Evolutionary conservation across 2,329 filamentous ascomycete species (phyloP).

Genomic region (Phialophora chinensis): DNA sequence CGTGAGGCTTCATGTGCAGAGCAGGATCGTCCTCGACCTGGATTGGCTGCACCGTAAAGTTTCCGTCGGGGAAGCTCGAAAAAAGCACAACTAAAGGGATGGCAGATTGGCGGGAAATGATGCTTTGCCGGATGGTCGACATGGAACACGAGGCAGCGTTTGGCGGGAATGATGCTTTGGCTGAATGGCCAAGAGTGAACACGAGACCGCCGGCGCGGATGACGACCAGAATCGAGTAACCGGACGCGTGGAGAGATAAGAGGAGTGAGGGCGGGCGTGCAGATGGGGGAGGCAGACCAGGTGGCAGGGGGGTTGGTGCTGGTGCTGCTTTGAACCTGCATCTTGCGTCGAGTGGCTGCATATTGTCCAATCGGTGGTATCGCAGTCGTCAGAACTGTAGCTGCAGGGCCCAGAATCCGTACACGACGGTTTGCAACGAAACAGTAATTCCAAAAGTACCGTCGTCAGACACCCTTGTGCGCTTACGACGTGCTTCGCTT

Average conservation of each 20-base stretch:
- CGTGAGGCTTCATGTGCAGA: neutral
- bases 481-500: neutral
- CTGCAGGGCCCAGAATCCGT: neutral
- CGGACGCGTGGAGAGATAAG: slow-evolving; percentile 1
- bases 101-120: neutral
- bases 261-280: neutral
- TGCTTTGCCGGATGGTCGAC: neutral
- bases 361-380: neutral
- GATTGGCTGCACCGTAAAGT: neutral
- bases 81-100: neutral
- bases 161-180: neutral
- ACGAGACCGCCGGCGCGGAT: neutral
- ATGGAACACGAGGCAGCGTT: neutral
- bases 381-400: neutral
- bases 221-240: slow-evolving; percentile 3
- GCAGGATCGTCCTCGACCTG: neutral
- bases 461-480: neutral
- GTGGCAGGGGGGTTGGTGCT: neutral
- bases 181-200: neutral
- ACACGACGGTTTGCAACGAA: neutral
- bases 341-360: neutral
- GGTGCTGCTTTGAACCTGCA: neutral
- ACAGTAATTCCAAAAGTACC: neutral
- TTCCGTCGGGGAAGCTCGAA: neutral
- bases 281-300: neutral